Percentiles rank a stretch among this genome's conserved stretches.
Evolutionary conservation across 371 early-diverging fungal species (phyloP).

Genomic region (Gilbertella persicaria): DNA sequence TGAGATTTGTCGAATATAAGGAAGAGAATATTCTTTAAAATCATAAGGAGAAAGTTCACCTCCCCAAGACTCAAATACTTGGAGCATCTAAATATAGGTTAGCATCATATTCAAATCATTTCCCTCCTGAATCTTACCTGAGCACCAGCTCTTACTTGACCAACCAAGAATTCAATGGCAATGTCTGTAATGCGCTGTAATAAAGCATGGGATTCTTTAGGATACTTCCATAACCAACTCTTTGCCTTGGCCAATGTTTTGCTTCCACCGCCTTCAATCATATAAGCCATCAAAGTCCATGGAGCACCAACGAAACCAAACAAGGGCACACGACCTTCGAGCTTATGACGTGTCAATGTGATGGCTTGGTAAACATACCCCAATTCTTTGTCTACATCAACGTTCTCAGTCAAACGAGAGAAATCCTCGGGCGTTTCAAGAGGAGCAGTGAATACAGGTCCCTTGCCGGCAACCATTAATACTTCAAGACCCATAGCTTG

Average conservation of each 20-base stretch:
- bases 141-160: conserved; percentile 97
- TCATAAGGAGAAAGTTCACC: conserved; percentile 88
- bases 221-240: conserved; percentile 85
- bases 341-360: conserved; percentile 84
- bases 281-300: conserved; percentile 98
- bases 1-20: conserved; percentile 86
- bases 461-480: conserved; percentile 90
- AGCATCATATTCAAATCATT: not conserved
- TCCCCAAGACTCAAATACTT: conserved; percentile 97
- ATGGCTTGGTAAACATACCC: conserved; percentile 96
- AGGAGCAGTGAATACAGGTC: conserved; percentile 91
- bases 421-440: conserved; percentile 76
- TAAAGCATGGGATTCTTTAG: conserved; percentile 78
- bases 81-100: conserved; percentile 67
- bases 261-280: conserved; percentile 98
- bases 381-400: conserved; percentile 75
- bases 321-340: conserved; percentile 90
- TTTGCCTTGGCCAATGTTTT: conserved; percentile 90
- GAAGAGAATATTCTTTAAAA: conserved; percentile 84
- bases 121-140: conserved; percentile 61
- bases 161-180: conserved; percentile 82
- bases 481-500: conserved; percentile 96
- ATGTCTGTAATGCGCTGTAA: conserved; percentile 84
- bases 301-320: conserved; percentile 97
- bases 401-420: conserved; percentile 59